A percentile compares a stretch with the other conserved stretches of the same genome.
Conservation (phyloP, 2,329 filamentous ascomycete species). For the Aureobasidium namibiae region DNA sequence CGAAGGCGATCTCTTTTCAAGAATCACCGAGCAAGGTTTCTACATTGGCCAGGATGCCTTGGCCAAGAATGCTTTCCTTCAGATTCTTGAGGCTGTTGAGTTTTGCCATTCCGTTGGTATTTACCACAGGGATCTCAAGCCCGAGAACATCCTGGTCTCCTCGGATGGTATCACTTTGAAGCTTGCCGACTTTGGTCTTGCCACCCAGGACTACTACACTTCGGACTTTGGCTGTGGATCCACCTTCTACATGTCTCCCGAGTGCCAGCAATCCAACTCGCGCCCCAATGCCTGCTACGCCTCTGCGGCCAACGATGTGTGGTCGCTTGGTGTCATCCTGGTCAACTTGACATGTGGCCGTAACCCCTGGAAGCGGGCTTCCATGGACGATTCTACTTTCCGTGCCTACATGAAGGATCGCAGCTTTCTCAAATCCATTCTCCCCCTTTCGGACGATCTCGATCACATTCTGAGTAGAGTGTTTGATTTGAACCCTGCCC, state of each 20-base stretch:
- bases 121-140: constrained; percentile 96
- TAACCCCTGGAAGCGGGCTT: constrained; percentile 98
- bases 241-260: constrained; percentile 99
- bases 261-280: constrained; percentile 75
- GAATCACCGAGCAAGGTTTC: constrained; percentile 90
- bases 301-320: constrained; percentile 92
- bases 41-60: constrained; percentile 89
- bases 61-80: constrained; percentile 80
- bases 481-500: constrained; percentile 76
- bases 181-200: constrained; percentile 93
- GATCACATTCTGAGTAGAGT: constrained; percentile 80
- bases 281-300: constrained; percentile 70
- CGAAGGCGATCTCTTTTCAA: constrained; percentile 92
- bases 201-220: constrained; percentile 73
- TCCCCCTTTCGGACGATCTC: constrained; percentile 82
- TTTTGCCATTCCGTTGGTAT: constrained; percentile 90
- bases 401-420: constrained; percentile 77
- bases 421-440: constrained; percentile 83
- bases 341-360: constrained; percentile 96
- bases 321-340: constrained; percentile 95
- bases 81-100: constrained; percentile 92
- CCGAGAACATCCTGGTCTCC: constrained; percentile 92
- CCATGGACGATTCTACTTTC: constrained; percentile 88
- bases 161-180: constrained; percentile 85
- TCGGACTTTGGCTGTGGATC: constrained; percentile 97